Base-by-base conservation (phyloP, 75 land plant genomes). In the Pinus tabuliformis region DNA sequence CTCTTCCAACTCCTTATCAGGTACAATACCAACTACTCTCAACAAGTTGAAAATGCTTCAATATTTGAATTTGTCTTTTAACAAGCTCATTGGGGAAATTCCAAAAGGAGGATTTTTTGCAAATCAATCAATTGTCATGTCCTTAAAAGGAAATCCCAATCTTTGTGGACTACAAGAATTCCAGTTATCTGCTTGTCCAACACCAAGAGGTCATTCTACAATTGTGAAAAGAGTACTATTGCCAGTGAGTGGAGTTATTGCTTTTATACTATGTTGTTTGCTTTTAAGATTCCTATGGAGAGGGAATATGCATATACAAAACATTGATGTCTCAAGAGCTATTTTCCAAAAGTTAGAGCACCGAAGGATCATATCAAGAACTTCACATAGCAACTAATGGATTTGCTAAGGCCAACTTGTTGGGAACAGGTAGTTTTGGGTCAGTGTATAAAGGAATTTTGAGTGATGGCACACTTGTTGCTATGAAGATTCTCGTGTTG, bases 401-500 rank as follows among this genome's bases (percentile, higher is more conserved):
- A 4, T 88, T 94, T 78, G 64, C 64, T 57, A 73, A 73, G 15
- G 79, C 80, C 28, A 87, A 73, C 72, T 12, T 89, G 18, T 78
- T 91, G 49, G 96, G 96, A 13, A 76, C 80, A 17, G 97, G 97
- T 0, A 65, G 80, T 12, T 89, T 82, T 65, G 94, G 94, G 24
- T 82, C 81, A 5, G 97, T 91, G 13, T 91, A 91, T 73, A 91
- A 87, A 77, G 94, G 89, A 13, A 59, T 62, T 56, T 79, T 92
- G 37, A 62, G 58, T 49, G 82, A 86, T 72, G 85, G 88, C 16
- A 85, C 83, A 26, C 75, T 62, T 66, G 77, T 91, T 45, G 97
- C 94, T 6, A 86, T 94, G 15, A 94, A 94, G 58, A 85, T 84
- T 5, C 76, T 94, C 78, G 76, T 88, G 9, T 18, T 59, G 33